Evolutionary conservation across 192 early-diverging fungal genomes (phyloP), one percentile per base, ranked within the genome.

Genomic region (Dissophora globulifera): DNA sequence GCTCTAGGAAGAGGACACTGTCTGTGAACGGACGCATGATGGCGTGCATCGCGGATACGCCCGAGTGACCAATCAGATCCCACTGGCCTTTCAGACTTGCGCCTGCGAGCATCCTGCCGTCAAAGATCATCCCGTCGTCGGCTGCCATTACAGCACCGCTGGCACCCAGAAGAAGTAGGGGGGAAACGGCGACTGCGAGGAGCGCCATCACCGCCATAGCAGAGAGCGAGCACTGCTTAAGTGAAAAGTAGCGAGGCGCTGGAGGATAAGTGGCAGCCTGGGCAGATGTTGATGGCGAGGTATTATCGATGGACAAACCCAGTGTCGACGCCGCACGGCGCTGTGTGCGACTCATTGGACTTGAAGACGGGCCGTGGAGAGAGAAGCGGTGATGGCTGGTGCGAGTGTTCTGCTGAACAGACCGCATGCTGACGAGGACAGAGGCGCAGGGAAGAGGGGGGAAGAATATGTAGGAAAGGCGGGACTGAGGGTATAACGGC

Each of bases 31-130:
- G 78, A 26, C 61, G 49, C 31, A 79, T 30, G 8, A 79, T 69
- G 0, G 67, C 78, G 43, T 79, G 78, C 78, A 79, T 79, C 0
- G 67, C 67, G 0, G 78, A 79, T 4, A 79, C 66, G 11, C 78
- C 78, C 9, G 78, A 79, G 40, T 65, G 67, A 17, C 78, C 78
- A 31, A 79, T 69, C n/a, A 69, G 46, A 35, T 79, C 78, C 78
- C 78, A 79, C 38, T 79, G 78, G 16, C 78, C 78, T 19, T 63
- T 63, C 16, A 65, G 23, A 61, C 71, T 76, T 0, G 71, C 62
- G 2, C 50, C 50, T 25, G 63, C 25, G 11, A 55, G 13, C 29
- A 12, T 12, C 5, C 47, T 25, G 2, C 29, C 38, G 0, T 3
- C 43, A 45, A 4, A n/a, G 43, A 38, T 13, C 35, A 38, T 13